These are phyloP conservation scores for Saccharomyces hybrid DNA, from an alignment of 1,139 yeast species.

Conservation along the genomic window DNA sequence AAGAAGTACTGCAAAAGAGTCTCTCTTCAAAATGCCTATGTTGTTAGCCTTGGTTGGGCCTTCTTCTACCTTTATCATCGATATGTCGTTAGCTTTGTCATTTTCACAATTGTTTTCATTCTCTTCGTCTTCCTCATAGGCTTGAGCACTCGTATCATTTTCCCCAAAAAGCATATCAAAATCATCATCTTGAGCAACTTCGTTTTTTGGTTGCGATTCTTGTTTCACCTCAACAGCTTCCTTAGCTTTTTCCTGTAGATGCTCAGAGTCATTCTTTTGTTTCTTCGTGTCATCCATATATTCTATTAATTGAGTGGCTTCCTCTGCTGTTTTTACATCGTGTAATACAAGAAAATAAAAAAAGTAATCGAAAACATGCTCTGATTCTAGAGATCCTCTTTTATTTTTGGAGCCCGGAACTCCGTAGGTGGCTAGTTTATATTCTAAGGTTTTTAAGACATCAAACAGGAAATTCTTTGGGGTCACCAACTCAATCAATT, in stretches of 20 bases:
- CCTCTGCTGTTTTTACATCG: constrained; percentile 23
- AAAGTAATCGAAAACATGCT: constrained; percentile 25
- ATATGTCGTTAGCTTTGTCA: constrained; percentile 1
- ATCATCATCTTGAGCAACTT: constrained; percentile 27
- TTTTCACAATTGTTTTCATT: constrained; percentile 2
- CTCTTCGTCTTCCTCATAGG: constrained; percentile 18
- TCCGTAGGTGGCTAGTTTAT: constrained; percentile 23
- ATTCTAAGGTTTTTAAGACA: constrained; percentile 22
- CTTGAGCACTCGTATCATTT: constrained; percentile 25
- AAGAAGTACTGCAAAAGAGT: constrained; percentile 25
- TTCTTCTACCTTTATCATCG: constrained; percentile 6
- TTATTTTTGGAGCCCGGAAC: constrained; percentile 23
- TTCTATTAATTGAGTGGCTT: constrained; percentile 20
- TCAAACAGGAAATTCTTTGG: constrained; percentile 26
- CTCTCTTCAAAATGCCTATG: constrained; percentile 11
- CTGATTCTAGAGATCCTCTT: constrained; percentile 19
- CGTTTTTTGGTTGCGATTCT: constrained; percentile 15
- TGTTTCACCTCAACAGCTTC: constrained; percentile 9
- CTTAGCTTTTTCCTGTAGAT: background rate
- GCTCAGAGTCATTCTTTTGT: background rate
- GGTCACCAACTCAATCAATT: constrained; percentile 23
- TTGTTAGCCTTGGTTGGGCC: constrained; percentile 7
- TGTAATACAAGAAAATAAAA: constrained; percentile 28
- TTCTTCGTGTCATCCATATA: constrained; percentile 14
- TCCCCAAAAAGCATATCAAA: constrained; percentile 33